Evolutionary conservation across 768 basidiomycete genomes (phyloP), one percentile per base, ranked within the genome.

Genomic region (Nidularia sp.): DNA sequence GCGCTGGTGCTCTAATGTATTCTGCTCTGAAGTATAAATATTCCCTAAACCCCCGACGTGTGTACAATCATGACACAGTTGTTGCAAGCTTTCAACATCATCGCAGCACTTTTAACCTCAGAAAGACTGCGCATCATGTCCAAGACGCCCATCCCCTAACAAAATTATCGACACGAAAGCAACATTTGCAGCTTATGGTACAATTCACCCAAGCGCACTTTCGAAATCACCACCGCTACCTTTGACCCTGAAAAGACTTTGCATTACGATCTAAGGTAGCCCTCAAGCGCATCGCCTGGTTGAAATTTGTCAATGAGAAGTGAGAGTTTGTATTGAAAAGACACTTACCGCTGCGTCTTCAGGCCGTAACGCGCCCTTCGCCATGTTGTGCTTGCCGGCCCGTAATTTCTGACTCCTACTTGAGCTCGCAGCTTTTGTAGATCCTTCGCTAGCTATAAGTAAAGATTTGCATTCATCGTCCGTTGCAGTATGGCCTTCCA

Each of bases 351-450:
- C 88, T 48, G 86, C 88, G 65, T 93, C 90, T 65, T 93, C 90
- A 0, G 86, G 86, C 48, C 86, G 76, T 56, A 90, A 65, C 0
- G 89, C 88, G 2, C 89, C 90, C 67, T 93, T 92, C 2, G 90
- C 91, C 88, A 91, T 90, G 62, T 92, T 93, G 58, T 91, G 88
- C 59, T 88, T 91, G 4, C 88, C 84, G 25, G 80, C 74, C 54
- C 83, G 76, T 10, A 83, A 69, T 57, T 78, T 81, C 51, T 84
- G 79, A 49, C 66, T 72, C 47, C 81, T 56, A 63, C 72, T 58
- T 62, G 72, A 42, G 58, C 69, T 71, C 45, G 62, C 67, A 39
- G 65, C 61, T 52, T 74, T 77, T 25, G 70, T 65, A 4, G 72
- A 72, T 12, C 69, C 72, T 39, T 74, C 73, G 33, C 60, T 70